Evolutionary conservation across 805 yeast genomes (phyloP), one percentile per base, ranked within the genome.

Genomic region (Barnettozyma populi): DNA sequence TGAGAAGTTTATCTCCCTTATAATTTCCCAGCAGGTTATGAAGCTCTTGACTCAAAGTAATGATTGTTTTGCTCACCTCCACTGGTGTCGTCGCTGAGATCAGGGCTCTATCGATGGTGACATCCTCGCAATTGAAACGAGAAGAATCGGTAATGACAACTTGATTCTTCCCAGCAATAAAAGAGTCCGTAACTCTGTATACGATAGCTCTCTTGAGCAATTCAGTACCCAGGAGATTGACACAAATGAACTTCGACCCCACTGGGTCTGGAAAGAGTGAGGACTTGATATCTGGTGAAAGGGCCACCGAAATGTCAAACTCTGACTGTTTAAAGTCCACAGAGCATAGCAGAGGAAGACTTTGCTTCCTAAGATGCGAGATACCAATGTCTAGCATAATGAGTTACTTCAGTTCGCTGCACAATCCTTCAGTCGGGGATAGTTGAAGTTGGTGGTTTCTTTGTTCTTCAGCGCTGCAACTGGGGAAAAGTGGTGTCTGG

Each of bases 11-110:
- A 5, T 9, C 16, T 2, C 59, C 57, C 1, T 57, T 44, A 16
- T 51, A 49, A 5, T 44, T 44, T 13, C 55, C 55, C 43, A 62
- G 29, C 19, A 57, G 31, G 1, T 42, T 18, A 41, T 57, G 61
- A 4, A 49, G 36, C 29, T 56, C 57, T 1, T 47, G 51, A 3
- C 54, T 55, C 20, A 63, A 51, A 1, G 61, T 52, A 3, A 64
- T 34, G 11, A 64, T 50, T 8, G 59, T 45, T 21, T 55, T 53
- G 1, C 54, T 25, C 7, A 61, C 21, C 7, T 40, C 31, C 2
- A 55, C 46, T 14, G 60, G 56, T 18, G 40, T 31, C 5, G 56
- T 48, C 3, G 44, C 19, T 4, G 53, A 20, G 18, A 59, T 38
- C 5, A 53, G 24, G 7, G 53, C 61, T 13, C 39, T 45, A 19